Evolutionary conservation across 345 rosid species (phyloP), one percentile per base, ranked within the genome.

Genomic region (Arabidopsis suecica): DNA sequence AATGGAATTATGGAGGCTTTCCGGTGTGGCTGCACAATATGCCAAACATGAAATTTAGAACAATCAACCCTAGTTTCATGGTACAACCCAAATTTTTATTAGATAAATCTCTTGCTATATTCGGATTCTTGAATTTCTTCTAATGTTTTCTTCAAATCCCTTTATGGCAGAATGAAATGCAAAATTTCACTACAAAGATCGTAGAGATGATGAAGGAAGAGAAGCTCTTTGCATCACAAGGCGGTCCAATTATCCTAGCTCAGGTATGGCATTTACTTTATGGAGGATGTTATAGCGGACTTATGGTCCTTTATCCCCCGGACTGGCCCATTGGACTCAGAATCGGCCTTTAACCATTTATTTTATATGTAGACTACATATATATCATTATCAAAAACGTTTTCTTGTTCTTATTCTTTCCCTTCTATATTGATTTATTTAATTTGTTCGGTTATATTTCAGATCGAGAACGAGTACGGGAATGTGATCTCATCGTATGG

Each of bases 381-480:
- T 7, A 34, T 34, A 6, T 34, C 7, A 34, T 42, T 6, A 42
- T 42, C 47, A 42, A 42, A 42, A 42, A 25, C 36, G 16, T 13
- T 57, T 57, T 48, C 2, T 12, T 33, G 45, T 6, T 37, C 47
- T 10, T 49, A 61, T 60, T 20, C 5, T 11, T 9, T 10, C 25
- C 25, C 25, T 1, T 48, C 5, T 7, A n/a, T 49, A 18, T 48
- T 23, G 25, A 5, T 12, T 18, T 25, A 3, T 23, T 8, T 40
- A 34, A 64, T 28, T 14, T 73, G 7, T 41, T 54, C 4, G 16
- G 6, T 45, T 9, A 62, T 33, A 58, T 47, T 55, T 49, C 50
- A 91, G 95, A 87, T 93, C 12, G 97, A 93, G 75, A 93, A 93
- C 33, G 98, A 93, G 50, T 91, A 86, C 13, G 96, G 93, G n/a